phyloP scores from a whole-genome alignment of 805 yeast genomes.

The Isabelozyma heimii region DNA sequence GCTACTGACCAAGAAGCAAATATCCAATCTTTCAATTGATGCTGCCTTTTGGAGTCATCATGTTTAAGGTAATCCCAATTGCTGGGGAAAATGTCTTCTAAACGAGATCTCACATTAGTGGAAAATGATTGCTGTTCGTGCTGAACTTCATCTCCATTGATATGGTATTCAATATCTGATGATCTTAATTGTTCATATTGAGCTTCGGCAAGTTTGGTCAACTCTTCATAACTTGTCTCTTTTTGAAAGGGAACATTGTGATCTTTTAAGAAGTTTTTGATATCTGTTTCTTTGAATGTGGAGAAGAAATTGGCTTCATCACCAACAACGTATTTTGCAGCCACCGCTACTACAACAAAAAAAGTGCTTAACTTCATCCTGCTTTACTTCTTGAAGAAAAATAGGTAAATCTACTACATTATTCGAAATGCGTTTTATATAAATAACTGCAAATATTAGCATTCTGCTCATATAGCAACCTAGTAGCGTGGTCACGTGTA shows the following conservation, averaged over 20 bases:
- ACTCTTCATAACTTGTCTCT: conserved; percentile 14
- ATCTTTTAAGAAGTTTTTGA: conserved; percentile 26
- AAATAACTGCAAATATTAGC: too few species aligned
- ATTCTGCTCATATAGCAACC: not conserved
- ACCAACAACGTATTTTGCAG: conserved; percentile 2
- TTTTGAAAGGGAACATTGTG: conserved; percentile 20
- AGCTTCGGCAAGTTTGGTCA: conserved; percentile 21
- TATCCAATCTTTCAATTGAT: conserved; percentile 38
- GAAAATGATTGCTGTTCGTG: conserved; percentile 13
- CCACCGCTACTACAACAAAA: not conserved
- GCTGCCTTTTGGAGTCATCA: not conserved
- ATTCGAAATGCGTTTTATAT: not conserved
- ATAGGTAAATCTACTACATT: not conserved
- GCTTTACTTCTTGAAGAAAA: not conserved
- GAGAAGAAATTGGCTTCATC: conserved; percentile 1
- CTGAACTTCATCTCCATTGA: conserved; percentile 5
- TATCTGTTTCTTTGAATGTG: conserved; percentile 16
- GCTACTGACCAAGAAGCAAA: conserved; percentile 45
- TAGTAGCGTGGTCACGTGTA: not conserved
- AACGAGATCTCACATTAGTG: conserved; percentile 10
- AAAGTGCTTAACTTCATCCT: not conserved
- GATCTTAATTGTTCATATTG: conserved; percentile 20
- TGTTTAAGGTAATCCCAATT: conserved; percentile 12
- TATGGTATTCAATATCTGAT: not conserved
- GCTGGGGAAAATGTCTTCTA: conserved; percentile 12